Conservation (phyloP, 1,284 basidiomycete species). For the Volvariella surrecta region DNA sequence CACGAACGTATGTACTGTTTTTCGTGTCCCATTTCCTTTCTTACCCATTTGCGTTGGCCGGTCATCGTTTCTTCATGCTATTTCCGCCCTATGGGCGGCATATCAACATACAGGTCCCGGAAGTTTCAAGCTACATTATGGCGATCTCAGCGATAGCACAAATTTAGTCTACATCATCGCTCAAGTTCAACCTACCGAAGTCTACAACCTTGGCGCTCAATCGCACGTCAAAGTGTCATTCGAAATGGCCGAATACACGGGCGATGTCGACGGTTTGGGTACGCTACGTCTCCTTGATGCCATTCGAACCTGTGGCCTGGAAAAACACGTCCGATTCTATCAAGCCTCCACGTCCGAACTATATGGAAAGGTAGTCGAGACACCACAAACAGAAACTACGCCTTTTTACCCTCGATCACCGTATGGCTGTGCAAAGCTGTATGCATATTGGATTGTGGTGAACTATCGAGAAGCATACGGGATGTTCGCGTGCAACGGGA, state of each 20-base stretch:
- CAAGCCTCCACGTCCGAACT: slow-evolving; percentile 92
- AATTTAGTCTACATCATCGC: slow-evolving; percentile 92
- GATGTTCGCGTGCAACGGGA: slow-evolving; percentile 89
- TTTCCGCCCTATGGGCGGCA: slow-evolving; percentile 4
- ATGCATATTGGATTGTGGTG: slow-evolving; percentile 83
- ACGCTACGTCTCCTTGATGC: slow-evolving; percentile 89
- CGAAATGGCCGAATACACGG: slow-evolving; percentile 95
- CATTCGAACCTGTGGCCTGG: slow-evolving; percentile 84
- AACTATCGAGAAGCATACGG: slow-evolving; percentile 91
- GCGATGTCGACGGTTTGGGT: slow-evolving; percentile 86
- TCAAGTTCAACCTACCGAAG: slow-evolving; percentile 83
- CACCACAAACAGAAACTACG: slow-evolving; percentile 85
- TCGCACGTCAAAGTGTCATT: slow-evolving; percentile 96
- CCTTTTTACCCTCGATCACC: slow-evolving; percentile 92
- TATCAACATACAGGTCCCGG: slow-evolving; percentile 41
- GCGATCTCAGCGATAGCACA: slow-evolving; percentile 86
- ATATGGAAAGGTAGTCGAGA: slow-evolving; percentile 88
- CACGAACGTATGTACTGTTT: slow-evolving; percentile 56
- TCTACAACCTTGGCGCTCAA: slow-evolving; percentile 95
- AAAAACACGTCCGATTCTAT: slow-evolving; percentile 83
- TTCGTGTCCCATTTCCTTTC: neutral
- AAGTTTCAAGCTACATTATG: slow-evolving; percentile 86
- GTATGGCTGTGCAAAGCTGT: slow-evolving; percentile 88
- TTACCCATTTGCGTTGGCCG: slow-evolving; percentile 5
- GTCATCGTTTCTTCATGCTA: slow-evolving; percentile 2